Evolutionary conservation across 1,284 basidiomycete species (phyloP), one percentile per base, ranked within the genome.

Genomic region (Ustilago bromivora): DNA sequence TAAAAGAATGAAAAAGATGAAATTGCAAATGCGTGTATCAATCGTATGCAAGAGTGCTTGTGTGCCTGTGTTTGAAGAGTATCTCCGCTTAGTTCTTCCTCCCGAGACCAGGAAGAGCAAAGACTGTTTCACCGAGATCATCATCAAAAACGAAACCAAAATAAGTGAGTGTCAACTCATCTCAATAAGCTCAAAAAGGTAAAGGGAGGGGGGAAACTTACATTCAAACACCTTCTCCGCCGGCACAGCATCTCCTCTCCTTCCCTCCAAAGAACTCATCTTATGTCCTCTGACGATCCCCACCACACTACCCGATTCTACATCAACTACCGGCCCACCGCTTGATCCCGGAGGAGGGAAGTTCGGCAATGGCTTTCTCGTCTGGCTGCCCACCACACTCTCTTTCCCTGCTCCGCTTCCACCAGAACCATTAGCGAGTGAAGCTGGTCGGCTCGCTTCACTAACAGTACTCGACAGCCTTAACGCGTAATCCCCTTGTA

Each of bases 291-390:
- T 87, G 69, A 91, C 89, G n/a, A 92, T 87, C 0, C 92, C 92
- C 2, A 93, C 88, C 1, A 93, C 91, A 1, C 91, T 89, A 2
- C 91, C 92, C 41, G 87, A 89, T 76, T 90, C 88, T 61, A 89
- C 88, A 66, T 92, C 90, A 3, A 93, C 88, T 61, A 93, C 90
- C 0, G 92, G 91, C 0, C 92, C 92, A 9, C 92, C 92, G 56
- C 91, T 92, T 23, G 91, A 92, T 11, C 92, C 92, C 1, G 89
- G 88, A 0, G 90, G 90, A 10, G 92, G 92, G 7, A 90, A 85
- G 31, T 78, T 74, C 31, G 85, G 72, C 28, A 81, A 58, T 15
- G 76, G 71, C 36, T 61, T 67, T 12, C 76, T 57, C 10, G 71
- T 66, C 49, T 58, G 58, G 31, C 61, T 65, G 28, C 62, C 61